phyloP scores from a whole-genome alignment of 2,329 filamentous ascomycete species.

The Tolypocladium tundrense region DNA sequence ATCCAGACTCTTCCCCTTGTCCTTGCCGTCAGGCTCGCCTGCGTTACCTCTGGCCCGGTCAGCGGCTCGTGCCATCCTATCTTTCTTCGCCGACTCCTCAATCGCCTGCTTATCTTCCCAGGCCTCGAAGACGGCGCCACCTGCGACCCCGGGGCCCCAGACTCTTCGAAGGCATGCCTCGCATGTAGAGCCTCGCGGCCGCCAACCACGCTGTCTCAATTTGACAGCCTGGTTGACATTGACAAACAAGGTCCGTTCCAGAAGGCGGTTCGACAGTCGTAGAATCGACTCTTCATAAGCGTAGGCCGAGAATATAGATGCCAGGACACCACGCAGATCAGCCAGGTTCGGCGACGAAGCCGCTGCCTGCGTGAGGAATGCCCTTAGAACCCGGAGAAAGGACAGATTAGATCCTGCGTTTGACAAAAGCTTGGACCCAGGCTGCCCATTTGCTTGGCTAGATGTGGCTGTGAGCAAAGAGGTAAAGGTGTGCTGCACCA shows the following conservation, averaged over 20 bases:
- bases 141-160: slow-evolving; percentile 76
- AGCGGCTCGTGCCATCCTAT: slow-evolving; percentile 25
- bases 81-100: slow-evolving; percentile 35
- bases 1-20: slow-evolving; percentile 33
- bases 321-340: slow-evolving; percentile 74
- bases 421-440: slow-evolving; percentile 23
- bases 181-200: slow-evolving; percentile 76
- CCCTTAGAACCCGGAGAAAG: slow-evolving; percentile 80
- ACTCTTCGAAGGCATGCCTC: slow-evolving; percentile 73
- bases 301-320: slow-evolving; percentile 89
- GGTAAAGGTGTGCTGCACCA: slow-evolving; percentile 87
- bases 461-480: slow-evolving; percentile 72
- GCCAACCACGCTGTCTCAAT: slow-evolving; percentile 77
- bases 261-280: slow-evolving; percentile 69
- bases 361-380: slow-evolving; percentile 77
- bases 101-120: slow-evolving; percentile 58
- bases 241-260: slow-evolving; percentile 82
- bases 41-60: slow-evolving; percentile 28
- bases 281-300: slow-evolving; percentile 90
- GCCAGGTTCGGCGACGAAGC: slow-evolving; percentile 74
- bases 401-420: slow-evolving; percentile 50
- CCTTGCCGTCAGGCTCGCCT: slow-evolving; percentile 21
- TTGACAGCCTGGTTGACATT: slow-evolving; percentile 66
- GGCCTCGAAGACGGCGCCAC: slow-evolving; percentile 64
- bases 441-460: slow-evolving; percentile 23